Base-by-base conservation (phyloP, 345 rosid species). In the Dovyalis caffra region DNA sequence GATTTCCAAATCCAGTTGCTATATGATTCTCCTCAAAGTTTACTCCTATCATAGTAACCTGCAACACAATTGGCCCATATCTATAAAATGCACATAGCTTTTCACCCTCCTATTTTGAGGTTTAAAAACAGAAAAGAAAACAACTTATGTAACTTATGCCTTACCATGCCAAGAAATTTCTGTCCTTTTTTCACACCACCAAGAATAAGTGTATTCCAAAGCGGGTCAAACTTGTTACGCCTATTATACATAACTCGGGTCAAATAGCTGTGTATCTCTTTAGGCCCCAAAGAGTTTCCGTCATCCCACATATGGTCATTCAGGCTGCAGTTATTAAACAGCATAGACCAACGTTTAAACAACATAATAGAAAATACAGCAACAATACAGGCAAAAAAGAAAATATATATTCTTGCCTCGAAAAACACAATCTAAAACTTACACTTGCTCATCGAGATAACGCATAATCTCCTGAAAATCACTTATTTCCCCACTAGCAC, bases 221-320 rank as follows among this genome's bases (percentile, higher is more conserved):
- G 78, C 18, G 99, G 99, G 72, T 93, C 84, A 72, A 95, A 95
- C 83, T 95, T 95, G 88, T 95, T 95, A 60, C 98, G 94, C 75
- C 99, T 91, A 78, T 90, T 92, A 61, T 93, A 95, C 99, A 95
- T 93, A 66, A 95, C 89, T 34, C 98, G 86, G 20, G 97, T 93
- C 81, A 95, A 84, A 76, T 91, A 95, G 88, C 81, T 95, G 88
- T 95, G 99, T 80, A 95, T 89, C 87, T 95, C 99, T 78, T 95
- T 95, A 32, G 99, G 99, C 75, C 99, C 99, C 87, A 95, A 84
- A 21, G 99, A 95, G 83, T 95, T 93, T 51, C 97, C 97, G 77
- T 93, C 99, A 87, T 95, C 99, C 98, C 99, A 93, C 99, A 95
- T 93, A 70, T 93, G 90, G 88, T 95, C 99, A 78, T 93, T 83